Evolutionary conservation across 257 asterid genomes (phyloP), one percentile per base, ranked within the genome.

Genomic region (Penstemon eatonii): DNA sequence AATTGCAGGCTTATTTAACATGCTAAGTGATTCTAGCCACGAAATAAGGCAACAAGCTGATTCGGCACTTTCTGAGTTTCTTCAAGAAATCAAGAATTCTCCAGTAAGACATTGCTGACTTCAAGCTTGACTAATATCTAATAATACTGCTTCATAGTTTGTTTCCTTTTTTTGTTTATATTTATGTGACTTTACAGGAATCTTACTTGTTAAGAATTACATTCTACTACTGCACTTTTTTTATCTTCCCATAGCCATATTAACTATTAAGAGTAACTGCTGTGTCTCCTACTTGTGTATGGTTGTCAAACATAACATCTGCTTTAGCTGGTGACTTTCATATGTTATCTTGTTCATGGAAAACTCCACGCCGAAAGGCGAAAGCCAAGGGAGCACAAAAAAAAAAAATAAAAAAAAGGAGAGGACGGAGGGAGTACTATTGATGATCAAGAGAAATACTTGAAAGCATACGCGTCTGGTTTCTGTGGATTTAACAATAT

Each of bases 31-130:
- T 85, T 73, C 88, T 65, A 95, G 99, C 84, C 98, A 86, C 69
- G 98, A 95, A 79, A 95, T 91, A 84, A 85, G 99, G 78, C 99
- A 95, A 70, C 99, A 95, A 86, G 98, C 98, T 73, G 99, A 95
- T 91, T 95, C 98, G 11, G 99, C 99, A 38, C 99, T 95, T 77
- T 85, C 96, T 50, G 99, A 95, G 69, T 91, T 95, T 86, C 97
- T 95, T 73, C 98, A 89, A 86, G 99, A 95, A 86, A 95, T 95
- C 69, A 91, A 95, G 77, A 91, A 87, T 80, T 95, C 99, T 74
- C 99, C 99, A 71, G 98, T 95, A 91, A 89, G 97, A 68, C 61
- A 71, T 69, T 73, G 41, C 69, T 8, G 36, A 44, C 44, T 42
- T 68, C 58, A 45, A 64, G 46, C 43, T 52, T 72, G 33, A 18